Evolutionary conservation across 768 basidiomycete genomes (phyloP).

Genomic region (Lentinula aciculospora): DNA sequence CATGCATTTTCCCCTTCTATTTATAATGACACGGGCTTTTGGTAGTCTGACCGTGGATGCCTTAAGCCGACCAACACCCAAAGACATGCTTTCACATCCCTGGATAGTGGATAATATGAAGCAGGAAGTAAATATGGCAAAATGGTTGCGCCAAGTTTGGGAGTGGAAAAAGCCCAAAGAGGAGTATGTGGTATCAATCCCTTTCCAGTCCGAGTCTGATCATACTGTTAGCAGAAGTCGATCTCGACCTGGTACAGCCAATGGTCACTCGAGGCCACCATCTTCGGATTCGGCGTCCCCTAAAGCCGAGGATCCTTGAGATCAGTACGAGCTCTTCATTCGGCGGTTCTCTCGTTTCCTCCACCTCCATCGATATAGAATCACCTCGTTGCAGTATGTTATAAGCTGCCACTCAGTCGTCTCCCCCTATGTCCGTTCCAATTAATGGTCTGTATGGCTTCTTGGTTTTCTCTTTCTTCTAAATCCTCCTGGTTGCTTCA

Average conservation of each 20-base stretch:
- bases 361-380: not conserved
- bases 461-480: not conserved
- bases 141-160: slow-evolving; percentile 85
- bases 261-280: slow-evolving; percentile 14
- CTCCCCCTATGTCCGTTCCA: not conserved
- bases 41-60: slow-evolving; percentile 67
- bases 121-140: slow-evolving; percentile 83
- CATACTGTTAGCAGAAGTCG: slow-evolving; percentile 15
- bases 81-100: slow-evolving; percentile 75
- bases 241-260: slow-evolving; percentile 27
- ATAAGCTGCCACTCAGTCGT: not conserved
- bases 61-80: slow-evolving; percentile 68
- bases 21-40: slow-evolving; percentile 1
- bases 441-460: not conserved
- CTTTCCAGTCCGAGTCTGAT: not conserved
- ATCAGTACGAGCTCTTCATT: not conserved
- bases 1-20: not conserved
- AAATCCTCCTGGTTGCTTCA: not conserved
- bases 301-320: slow-evolving; percentile 1
- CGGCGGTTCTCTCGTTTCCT: not conserved
- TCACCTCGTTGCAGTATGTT: not conserved
- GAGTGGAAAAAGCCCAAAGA: slow-evolving; percentile 59
- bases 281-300: slow-evolving; percentile 7
- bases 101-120: slow-evolving; percentile 78
- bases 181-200: slow-evolving; percentile 25